These are phyloP conservation scores for Plasmodium falciparum DNA, from an alignment of 169 alveolate genomes.

Conservation along the genomic window DNA sequence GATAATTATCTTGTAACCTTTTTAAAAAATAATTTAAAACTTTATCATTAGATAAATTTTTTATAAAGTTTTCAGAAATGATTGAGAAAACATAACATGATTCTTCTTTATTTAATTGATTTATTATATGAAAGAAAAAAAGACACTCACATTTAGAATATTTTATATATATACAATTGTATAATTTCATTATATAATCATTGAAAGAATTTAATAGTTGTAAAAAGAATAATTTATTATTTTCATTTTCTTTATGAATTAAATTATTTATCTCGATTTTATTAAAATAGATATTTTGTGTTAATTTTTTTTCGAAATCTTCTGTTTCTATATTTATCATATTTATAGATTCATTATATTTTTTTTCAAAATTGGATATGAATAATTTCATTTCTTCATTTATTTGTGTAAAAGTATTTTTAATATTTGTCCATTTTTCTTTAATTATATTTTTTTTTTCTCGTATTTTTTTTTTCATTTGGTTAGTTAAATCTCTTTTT, in stretches of 20 bases:
- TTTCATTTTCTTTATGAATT: slow-evolving; percentile 38
- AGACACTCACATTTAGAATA: slow-evolving; percentile 26
- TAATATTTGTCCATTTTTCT: slow-evolving; percentile 19
- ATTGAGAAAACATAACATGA: slow-evolving; percentile 6
- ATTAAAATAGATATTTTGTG: slow-evolving; percentile 21
- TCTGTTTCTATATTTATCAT: slow-evolving; percentile 2
- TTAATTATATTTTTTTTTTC: not conserved
- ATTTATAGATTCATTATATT: slow-evolving; percentile 11
- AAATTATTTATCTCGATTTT: slow-evolving; percentile 10
- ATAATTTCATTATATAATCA: slow-evolving; percentile 49
- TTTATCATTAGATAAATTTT: slow-evolving; percentile 20
- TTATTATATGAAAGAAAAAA: not conserved
- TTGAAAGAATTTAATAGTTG: slow-evolving; percentile 32
- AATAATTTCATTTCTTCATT: slow-evolving; percentile 32
- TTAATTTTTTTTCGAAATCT: slow-evolving; percentile 17
- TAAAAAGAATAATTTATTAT: slow-evolving; percentile 18
- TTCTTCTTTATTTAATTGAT: slow-evolving; percentile 2
- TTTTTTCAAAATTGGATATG: slow-evolving; percentile 31
- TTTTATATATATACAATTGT: slow-evolving; percentile 25
- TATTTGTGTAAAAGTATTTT: slow-evolving; percentile 28
- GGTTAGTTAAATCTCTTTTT: not conserved
- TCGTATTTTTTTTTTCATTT: slow-evolving; percentile 24
- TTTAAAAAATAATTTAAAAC: slow-evolving; percentile 8
- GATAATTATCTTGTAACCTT: slow-evolving; percentile 17
- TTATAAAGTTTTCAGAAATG: slow-evolving; percentile 20